Base-by-base conservation (phyloP, 2,329 filamentous ascomycete genomes). In the Pyrenochaeta sp. region DNA sequence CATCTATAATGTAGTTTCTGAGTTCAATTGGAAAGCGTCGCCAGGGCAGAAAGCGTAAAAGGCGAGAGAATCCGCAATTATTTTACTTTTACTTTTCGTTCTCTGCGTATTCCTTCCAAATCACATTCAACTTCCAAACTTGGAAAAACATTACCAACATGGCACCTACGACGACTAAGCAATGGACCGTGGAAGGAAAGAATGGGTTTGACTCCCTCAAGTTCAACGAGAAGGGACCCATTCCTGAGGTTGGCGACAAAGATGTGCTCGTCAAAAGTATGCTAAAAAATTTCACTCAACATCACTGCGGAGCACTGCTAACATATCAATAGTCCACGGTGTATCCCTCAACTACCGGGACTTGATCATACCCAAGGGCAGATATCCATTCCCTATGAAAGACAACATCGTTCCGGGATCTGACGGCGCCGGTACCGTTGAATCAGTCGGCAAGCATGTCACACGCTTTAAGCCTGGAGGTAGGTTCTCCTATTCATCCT, bases 251-350 rank as follows among this genome's bases (percentile, higher is more conserved):
- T 1, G 89, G 89, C 41, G 88, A 91, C 49, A 84, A 84, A 56
- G 86, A 93, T 21, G 88, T 92, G 5, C 81, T 93, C 30, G 86
- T 93, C 63, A 89, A 88, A 74, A 80, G 79, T 80, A 68, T 47
- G 72, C 44, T 11, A 21, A 15, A 1, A 9, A 27, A 29, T 4
- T 14, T 20, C 18, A 7, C 11, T 9, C 10, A 9, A 5, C 11
- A 11, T 41, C 14, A 21, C 14, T n/a, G 7, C 11, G 6, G 40
- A 23, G 4, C 6, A 27, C 49, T 41, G 30, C 54, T 63, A 47
- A 68, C 36, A 18, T 17, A n/a, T 2, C 1, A 4, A 27, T 45
- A 82, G 79, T 82, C 64, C 75, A 81, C 49, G 79, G 73, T 39
- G 76, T 75, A 2, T 81, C 79, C 11, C 74, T 82, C 46, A 82